phyloP scores from a whole-genome alignment of 2,329 filamentous ascomycete genomes.

The Penicillium nordicum region DNA sequence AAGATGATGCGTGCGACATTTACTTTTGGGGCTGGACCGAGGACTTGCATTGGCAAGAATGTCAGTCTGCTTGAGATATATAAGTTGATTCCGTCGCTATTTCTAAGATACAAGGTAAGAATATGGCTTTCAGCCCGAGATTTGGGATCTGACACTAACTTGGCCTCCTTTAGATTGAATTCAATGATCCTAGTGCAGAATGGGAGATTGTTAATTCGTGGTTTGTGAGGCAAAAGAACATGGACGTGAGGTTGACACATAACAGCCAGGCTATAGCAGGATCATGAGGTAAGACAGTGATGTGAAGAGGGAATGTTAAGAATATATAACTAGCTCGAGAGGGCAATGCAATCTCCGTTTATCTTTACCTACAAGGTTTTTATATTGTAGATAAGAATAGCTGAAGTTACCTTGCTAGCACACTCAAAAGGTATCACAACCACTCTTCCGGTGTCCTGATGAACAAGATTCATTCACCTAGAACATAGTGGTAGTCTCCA shows the following conservation, averaged over 20 bases:
- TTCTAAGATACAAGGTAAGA: conserved; percentile 28
- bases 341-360: neutral
- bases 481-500: neutral
- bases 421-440: neutral
- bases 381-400: neutral
- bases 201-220: conserved; percentile 44
- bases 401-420: neutral
- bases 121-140: neutral
- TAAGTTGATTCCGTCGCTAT: conserved; percentile 56
- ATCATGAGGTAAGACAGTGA: neutral
- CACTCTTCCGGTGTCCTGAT: neutral
- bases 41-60: conserved; percentile 56
- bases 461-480: neutral
- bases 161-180: conserved; percentile 10
- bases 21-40: conserved; percentile 53
- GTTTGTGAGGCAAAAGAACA: neutral
- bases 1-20: conserved; percentile 24
- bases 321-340: too few species aligned
- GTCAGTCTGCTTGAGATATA: conserved; percentile 57
- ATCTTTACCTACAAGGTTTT: neutral
- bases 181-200: conserved; percentile 15
- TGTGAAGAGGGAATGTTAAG: too few species aligned
- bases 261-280: neutral
- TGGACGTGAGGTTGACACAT: neutral
- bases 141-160: neutral